Evolutionary conservation across 257 asterid genomes (phyloP).

Genomic region (Solanum paucissectum): DNA sequence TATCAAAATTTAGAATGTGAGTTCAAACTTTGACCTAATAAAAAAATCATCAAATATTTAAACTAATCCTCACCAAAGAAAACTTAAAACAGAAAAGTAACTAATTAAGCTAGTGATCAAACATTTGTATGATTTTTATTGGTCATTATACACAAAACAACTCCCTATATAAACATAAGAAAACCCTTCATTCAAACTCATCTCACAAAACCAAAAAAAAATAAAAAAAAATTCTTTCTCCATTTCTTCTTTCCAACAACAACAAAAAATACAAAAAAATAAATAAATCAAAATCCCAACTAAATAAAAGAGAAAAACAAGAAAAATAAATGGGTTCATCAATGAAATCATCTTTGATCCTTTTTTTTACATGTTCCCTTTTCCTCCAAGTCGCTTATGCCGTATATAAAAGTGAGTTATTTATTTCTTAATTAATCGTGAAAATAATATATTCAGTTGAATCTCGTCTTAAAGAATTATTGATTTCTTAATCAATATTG

Average conservation of each 20-base stretch:
- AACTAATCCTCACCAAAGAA: background rate
- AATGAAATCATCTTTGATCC: constrained; percentile 23
- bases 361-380: constrained; percentile 28
- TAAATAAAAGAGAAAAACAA: background rate
- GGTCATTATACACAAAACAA: background rate
- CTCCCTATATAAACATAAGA: background rate
- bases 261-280: background rate
- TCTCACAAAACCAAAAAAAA: background rate
- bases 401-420: background rate
- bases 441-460: background rate
- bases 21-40: background rate
- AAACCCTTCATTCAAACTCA: background rate
- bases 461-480: too few relatives aligned
- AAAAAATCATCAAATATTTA: background rate
- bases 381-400: constrained; percentile 22
- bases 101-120: background rate
- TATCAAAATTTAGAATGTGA: background rate
- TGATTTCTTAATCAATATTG: background rate
- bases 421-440: background rate
- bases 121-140: background rate
- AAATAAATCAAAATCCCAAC: background rate
- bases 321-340: constrained; percentile 34
- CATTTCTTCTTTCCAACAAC: background rate
- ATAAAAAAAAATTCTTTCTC: background rate
- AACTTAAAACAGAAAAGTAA: background rate